Evolutionary conservation across 1,284 basidiomycete species (phyloP).

Genomic region (Tylopilus sp.): DNA sequence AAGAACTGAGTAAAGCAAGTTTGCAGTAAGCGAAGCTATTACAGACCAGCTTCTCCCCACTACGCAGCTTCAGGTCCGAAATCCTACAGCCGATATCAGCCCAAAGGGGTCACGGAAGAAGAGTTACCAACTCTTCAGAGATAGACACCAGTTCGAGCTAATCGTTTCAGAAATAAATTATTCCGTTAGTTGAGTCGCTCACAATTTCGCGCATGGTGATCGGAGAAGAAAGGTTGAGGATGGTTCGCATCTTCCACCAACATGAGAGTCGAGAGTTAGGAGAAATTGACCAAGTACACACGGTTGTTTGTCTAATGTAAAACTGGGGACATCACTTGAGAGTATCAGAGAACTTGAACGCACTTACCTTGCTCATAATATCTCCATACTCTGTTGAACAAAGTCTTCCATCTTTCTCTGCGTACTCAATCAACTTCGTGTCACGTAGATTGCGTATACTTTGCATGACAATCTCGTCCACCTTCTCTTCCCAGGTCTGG

Average conservation of each 20-base stretch:
- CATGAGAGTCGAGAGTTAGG: constrained; percentile 2
- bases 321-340: constrained; percentile 52
- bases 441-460: constrained; percentile 66
- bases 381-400: constrained; percentile 76
- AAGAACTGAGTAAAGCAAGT: constrained; percentile 5
- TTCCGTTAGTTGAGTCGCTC: constrained; percentile 34
- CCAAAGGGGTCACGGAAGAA: constrained; percentile 1
- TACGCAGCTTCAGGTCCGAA: constrained; percentile 67
- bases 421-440: constrained; percentile 62
- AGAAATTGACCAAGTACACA: constrained; percentile 36
- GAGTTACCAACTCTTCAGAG: constrained; percentile 66
- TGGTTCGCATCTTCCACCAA: constrained; percentile 64
- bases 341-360: constrained; percentile 9
- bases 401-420: constrained; percentile 51
- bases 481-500: constrained; percentile 70
- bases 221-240: constrained; percentile 63
- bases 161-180: constrained; percentile 17
- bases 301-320: constrained; percentile 74
- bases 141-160: constrained; percentile 70
- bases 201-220: constrained; percentile 70
- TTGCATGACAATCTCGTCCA: constrained; percentile 75
- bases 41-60: constrained; percentile 71
- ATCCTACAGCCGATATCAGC: constrained; percentile 53
- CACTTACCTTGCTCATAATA: constrained; percentile 79
- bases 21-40: neutral